Percentiles rank a stretch among this genome's conserved stretches.
Evolutionary conservation across 768 basidiomycete species (phyloP).

Genomic region (Tulasnella sp.): DNA sequence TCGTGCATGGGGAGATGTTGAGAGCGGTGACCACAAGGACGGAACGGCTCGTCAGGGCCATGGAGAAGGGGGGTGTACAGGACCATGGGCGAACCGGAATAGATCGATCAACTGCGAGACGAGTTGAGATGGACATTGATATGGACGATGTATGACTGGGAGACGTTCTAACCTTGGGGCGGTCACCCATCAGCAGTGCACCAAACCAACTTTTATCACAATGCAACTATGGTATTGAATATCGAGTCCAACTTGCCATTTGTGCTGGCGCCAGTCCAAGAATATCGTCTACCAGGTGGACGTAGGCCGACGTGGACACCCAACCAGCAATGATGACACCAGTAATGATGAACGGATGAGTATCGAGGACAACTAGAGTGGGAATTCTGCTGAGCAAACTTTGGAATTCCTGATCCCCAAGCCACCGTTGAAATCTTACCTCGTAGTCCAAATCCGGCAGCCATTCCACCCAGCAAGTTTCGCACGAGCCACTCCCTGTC

Average conservation of each 20-base stretch:
- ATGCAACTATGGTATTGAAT: neutral
- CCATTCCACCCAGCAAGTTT: conserved; percentile 80
- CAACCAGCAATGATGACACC: conserved; percentile 72
- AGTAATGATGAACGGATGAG: conserved; percentile 68
- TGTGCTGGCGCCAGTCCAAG: neutral
- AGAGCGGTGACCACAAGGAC: conserved; percentile 63
- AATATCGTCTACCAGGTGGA: neutral
- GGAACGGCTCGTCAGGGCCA: conserved; percentile 55
- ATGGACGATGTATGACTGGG: conserved; percentile 25
- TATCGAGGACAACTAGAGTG: conserved; percentile 68
- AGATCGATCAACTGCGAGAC: neutral
- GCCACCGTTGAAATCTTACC: conserved; percentile 44
- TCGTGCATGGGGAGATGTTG: conserved; percentile 83
- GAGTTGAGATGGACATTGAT: conserved; percentile 8
- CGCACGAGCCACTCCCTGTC: conserved; percentile 82
- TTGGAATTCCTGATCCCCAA: neutral
- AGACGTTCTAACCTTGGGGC: neutral
- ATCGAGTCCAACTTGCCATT: conserved; percentile 7
- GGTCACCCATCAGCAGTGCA: neutral
- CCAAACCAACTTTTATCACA: neutral
- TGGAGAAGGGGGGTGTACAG: conserved; percentile 41
- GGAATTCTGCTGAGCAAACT: neutral
- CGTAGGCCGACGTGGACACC: conserved; percentile 37
- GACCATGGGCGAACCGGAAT: neutral
- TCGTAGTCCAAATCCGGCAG: conserved; percentile 79